phyloP scores from a whole-genome alignment of 768 basidiomycete species.

The Xerocomus spinulosus region DNA sequence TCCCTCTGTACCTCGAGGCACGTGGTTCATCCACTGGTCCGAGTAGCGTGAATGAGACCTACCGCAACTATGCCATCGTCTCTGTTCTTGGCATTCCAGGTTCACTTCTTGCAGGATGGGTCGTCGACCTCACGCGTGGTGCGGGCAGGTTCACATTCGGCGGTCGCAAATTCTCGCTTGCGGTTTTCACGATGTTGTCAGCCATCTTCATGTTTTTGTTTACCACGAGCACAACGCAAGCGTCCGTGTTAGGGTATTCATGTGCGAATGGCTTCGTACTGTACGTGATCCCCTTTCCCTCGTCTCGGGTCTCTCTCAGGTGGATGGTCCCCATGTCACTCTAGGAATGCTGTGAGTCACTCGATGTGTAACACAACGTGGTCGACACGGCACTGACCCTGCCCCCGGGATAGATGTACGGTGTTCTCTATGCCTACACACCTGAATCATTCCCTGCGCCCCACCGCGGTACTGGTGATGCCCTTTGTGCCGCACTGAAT shows the following conservation, averaged over 20 bases:
- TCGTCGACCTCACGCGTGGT: constrained; percentile 42
- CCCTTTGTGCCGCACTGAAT: constrained; percentile 45
- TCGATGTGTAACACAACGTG: not conserved
- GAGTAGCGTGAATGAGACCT: constrained; percentile 30
- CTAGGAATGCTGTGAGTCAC: constrained; percentile 34
- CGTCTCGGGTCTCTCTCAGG: too few relatives aligned
- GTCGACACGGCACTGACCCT: too few relatives aligned
- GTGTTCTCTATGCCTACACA: constrained; percentile 53
- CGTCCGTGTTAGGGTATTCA: constrained; percentile 42
- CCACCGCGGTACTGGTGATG: constrained; percentile 53
- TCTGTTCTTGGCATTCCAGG: constrained; percentile 46
- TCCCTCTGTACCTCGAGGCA: constrained; percentile 44
- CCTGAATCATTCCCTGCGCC: constrained; percentile 58
- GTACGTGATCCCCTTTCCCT: constrained; percentile 25
- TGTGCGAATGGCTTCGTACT: constrained; percentile 41
- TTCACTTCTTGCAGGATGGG: constrained; percentile 41
- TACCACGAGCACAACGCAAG: constrained; percentile 41
- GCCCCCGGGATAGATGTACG: constrained; percentile 51
- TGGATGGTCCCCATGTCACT: not conserved
- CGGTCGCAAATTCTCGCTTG: constrained; percentile 46
- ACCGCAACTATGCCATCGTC: constrained; percentile 48
- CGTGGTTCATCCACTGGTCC: constrained; percentile 26
- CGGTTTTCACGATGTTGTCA: constrained; percentile 40
- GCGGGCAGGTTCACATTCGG: constrained; percentile 33
- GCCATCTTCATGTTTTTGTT: constrained; percentile 49